A percentile compares a stretch with the other conserved stretches of the same genome.
phyloP scores from a whole-genome alignment of 2,329 filamentous ascomycete species.

The Didymella keratinophila region DNA sequence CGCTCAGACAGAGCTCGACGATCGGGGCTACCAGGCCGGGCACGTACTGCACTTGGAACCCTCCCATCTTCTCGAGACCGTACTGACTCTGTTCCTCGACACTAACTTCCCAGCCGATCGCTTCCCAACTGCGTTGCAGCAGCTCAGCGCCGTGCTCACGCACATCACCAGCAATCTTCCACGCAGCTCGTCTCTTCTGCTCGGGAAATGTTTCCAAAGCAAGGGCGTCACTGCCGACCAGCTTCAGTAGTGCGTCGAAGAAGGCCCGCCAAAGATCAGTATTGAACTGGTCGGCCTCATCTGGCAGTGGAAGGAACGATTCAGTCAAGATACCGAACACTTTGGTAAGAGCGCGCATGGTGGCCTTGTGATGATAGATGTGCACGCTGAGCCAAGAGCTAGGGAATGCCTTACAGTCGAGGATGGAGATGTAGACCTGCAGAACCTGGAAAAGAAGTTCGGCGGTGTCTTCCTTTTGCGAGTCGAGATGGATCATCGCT shows the following conservation, averaged over 20 bases:
- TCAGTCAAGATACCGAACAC: constrained; percentile 81
- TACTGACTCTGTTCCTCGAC: constrained; percentile 80
- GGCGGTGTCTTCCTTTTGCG: constrained; percentile 76
- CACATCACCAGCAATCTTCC: constrained; percentile 98
- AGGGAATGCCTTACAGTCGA: constrained; percentile 90
- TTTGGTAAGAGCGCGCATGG: constrained; percentile 84
- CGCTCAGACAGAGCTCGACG: constrained; percentile 91
- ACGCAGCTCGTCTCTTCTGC: constrained; percentile 93
- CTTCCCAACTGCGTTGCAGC: constrained; percentile 86
- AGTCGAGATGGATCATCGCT: constrained; percentile 76
- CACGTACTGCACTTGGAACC: constrained; percentile 98
- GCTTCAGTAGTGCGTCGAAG: constrained; percentile 85
- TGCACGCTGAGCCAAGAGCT: constrained; percentile 89
- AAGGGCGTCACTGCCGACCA: constrained; percentile 87
- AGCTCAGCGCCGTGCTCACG: constrained; percentile 89
- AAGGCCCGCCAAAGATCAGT: constrained; percentile 94
- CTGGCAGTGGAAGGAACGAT: constrained; percentile 83
- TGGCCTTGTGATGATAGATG: constrained; percentile 90
- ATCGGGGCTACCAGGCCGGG: constrained; percentile 90
- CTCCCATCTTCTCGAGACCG: constrained; percentile 83
- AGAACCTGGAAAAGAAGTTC: constrained; percentile 80
- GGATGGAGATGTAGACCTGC: constrained; percentile 85
- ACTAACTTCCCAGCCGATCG: constrained; percentile 94
- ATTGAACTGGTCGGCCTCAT: constrained; percentile 90
- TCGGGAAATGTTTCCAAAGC: constrained; percentile 96